A percentile compares a stretch with the other conserved stretches of the same genome.
Evolutionary conservation across 2,329 filamentous ascomycete species (phyloP).

Genomic region (Exophiala xenobiotica): DNA sequence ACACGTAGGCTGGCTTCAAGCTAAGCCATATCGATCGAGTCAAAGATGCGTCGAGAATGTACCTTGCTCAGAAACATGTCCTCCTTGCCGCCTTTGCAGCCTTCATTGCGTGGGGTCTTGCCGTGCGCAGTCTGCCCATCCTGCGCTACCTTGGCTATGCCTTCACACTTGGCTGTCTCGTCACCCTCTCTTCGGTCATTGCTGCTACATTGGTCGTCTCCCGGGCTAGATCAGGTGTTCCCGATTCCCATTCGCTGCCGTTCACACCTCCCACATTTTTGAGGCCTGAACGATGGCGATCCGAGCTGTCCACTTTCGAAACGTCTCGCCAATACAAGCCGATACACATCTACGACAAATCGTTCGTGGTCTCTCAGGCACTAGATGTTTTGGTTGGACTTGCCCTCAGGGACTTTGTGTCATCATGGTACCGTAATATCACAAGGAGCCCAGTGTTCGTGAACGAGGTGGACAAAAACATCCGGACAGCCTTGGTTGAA

Average conservation of each 20-base stretch:
- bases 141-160: conserved; percentile 85
- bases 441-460: conserved; percentile 76
- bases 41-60: conserved; percentile 38
- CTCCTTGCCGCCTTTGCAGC: conserved; percentile 42
- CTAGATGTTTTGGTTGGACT: conserved; percentile 76
- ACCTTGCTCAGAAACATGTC: conserved; percentile 45
- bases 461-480: conserved; percentile 79
- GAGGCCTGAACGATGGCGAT: conserved; percentile 63
- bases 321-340: conserved; percentile 66
- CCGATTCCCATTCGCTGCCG: conserved; percentile 45
- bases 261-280: conserved; percentile 55
- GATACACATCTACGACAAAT: conserved; percentile 70
- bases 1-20: conserved; percentile 15
- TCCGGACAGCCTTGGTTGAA: conserved; percentile 69
- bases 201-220: conserved; percentile 50
- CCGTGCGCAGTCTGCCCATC: conserved; percentile 76
- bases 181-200: conserved; percentile 59
- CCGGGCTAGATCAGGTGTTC: conserved; percentile 38
- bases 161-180: conserved; percentile 67
- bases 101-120: conserved; percentile 82
- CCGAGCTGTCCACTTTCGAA: conserved; percentile 66
- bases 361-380: conserved; percentile 73
- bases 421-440: conserved; percentile 84
- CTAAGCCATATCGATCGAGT: conserved; percentile 8
- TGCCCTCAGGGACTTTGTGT: conserved; percentile 79